Conservation (phyloP, 148 eudicot species). For the Euryodendron excelsum region DNA sequence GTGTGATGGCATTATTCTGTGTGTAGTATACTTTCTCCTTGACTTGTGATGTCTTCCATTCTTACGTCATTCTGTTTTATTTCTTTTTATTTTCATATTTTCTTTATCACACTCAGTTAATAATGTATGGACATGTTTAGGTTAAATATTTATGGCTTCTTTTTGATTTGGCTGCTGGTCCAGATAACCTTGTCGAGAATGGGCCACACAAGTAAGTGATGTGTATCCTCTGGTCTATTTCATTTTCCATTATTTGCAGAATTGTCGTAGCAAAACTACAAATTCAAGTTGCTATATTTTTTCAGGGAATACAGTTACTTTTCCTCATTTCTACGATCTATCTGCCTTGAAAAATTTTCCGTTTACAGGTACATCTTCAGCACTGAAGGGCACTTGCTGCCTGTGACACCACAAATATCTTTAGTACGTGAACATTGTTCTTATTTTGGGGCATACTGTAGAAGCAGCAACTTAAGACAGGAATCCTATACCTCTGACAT, state of each 20-base stretch:
- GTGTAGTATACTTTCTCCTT: not conserved
- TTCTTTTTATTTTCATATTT: not conserved
- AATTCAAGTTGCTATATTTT: not conserved
- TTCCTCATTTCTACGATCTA: not conserved
- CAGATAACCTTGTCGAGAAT: slow-evolving; percentile 95
- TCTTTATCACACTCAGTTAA: not conserved
- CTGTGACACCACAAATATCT: slow-evolving; percentile 87
- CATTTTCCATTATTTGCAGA: not conserved
- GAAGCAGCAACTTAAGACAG: slow-evolving; percentile 42
- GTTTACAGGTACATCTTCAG: slow-evolving; percentile 77
- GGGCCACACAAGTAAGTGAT: slow-evolving; percentile 87
- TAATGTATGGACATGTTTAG: slow-evolving; percentile 35
- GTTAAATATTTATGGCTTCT: slow-evolving; percentile 97
- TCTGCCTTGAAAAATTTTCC: not conserved
- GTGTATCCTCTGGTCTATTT: slow-evolving; percentile 8
- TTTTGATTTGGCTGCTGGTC: slow-evolving; percentile 95
- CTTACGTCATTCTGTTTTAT: not conserved
- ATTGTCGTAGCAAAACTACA: not conserved
- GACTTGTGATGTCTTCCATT: not conserved
- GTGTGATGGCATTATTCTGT: not conserved
- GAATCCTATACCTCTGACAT: slow-evolving; percentile 35
- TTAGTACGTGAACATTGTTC: slow-evolving; percentile 76
- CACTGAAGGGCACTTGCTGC: slow-evolving; percentile 95
- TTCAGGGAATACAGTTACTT: not conserved
- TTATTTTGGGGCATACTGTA: slow-evolving; percentile 83